Conservation (phyloP, 306 rosid genomes). For the Urtica urens region DNA sequence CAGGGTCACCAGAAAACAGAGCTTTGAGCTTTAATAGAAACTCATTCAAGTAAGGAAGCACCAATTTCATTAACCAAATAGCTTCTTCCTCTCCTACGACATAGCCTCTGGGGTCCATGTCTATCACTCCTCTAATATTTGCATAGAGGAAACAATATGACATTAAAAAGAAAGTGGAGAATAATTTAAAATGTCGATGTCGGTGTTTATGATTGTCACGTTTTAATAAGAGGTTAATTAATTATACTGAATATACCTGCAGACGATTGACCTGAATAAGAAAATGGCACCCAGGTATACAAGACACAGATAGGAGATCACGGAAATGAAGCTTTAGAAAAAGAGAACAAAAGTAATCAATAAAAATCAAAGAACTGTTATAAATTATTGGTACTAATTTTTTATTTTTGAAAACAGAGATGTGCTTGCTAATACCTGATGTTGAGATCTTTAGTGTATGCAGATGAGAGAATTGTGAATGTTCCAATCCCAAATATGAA, state of each 20-base stretch:
- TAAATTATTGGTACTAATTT: constrained; percentile 16
- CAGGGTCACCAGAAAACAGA: constrained; percentile 80
- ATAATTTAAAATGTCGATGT: no score
- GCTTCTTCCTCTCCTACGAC: constrained; percentile 73
- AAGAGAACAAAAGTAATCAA: constrained; percentile 2
- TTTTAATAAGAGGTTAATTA: background rate
- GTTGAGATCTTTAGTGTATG: constrained; percentile 55
- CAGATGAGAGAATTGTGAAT: constrained; percentile 49
- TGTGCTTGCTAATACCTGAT: constrained; percentile 51
- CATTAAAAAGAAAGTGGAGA: no score
- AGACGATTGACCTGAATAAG: constrained; percentile 59
- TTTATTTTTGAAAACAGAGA: background rate
- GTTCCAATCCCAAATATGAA: constrained; percentile 69
- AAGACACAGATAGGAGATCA: constrained; percentile 60
- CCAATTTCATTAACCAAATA: constrained; percentile 53
- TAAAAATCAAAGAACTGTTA: background rate
- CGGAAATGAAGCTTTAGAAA: constrained; percentile 61
- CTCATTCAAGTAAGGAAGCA: constrained; percentile 75
- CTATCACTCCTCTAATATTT: constrained; percentile 39
- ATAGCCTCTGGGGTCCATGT: constrained; percentile 33
- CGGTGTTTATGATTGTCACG: no score
- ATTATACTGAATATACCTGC: constrained; percentile 35
- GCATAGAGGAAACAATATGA: no score
- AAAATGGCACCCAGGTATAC: constrained; percentile 65
- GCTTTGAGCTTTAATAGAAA: constrained; percentile 57